Evolutionary conservation across 192 early-diverging fungal genomes (phyloP).

Genomic region (Piromyces sp.): DNA sequence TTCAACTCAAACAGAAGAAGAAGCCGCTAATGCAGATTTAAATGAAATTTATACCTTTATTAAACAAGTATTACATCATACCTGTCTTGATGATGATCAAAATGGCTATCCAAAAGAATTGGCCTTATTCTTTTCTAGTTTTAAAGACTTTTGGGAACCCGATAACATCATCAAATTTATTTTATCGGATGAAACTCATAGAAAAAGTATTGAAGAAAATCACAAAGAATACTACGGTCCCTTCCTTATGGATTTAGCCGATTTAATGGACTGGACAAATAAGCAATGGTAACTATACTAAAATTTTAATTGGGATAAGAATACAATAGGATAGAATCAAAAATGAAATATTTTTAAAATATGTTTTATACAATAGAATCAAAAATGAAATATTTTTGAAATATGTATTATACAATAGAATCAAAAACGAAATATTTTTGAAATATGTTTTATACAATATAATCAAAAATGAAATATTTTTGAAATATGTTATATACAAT

Average conservation of each 20-base stretch:
- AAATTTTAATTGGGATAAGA: too few relatives aligned
- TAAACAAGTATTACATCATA: neutral
- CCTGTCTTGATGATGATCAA: neutral
- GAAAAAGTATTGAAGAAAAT: neutral
- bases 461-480: too few relatives aligned
- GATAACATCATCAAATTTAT: neutral
- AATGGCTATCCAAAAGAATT: neutral
- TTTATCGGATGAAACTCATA: neutral
- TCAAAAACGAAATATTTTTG: too few relatives aligned
- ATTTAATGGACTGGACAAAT: neutral
- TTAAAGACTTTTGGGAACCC: neutral
- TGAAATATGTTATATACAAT: too few relatives aligned
- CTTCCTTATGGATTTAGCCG: neutral
- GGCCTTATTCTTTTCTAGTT: neutral
- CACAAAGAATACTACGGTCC: neutral
- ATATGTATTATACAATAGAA: too few relatives aligned
- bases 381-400: too few relatives aligned
- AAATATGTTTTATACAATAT: too few relatives aligned
- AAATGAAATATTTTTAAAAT: too few relatives aligned
- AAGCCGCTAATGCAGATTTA: neutral
- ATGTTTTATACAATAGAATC: too few relatives aligned
- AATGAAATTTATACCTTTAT: neutral
- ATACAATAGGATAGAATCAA: too few relatives aligned
- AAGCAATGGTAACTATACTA: neutral
- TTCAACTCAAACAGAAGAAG: neutral